Base-by-base conservation (phyloP, 257 asterid species). In the Linderniella brevidens region DNA sequence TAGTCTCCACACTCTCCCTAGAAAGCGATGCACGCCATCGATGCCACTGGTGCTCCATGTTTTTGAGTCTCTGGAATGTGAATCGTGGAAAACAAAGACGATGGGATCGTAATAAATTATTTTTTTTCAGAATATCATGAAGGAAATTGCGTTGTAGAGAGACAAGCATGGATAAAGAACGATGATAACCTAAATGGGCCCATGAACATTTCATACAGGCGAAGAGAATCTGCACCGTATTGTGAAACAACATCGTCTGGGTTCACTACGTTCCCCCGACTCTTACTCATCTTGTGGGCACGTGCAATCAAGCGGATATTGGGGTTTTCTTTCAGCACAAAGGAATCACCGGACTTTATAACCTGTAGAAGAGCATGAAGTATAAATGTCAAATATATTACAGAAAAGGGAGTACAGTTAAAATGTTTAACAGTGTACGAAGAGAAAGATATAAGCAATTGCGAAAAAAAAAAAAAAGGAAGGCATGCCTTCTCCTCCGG, bases 131-230 rank as follows among this genome's bases (percentile, higher is more conserved):
- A 39, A 39, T 25, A 6, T 25, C 32, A 25, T 2, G 32, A 25
- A 25, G 32, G 6, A 25, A 25, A 25, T 25, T 25, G 4, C 32
- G 6, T 25, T 25, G 32, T 6, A 25, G 6, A 2, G 32, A 3
- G 6, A 25, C 32, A 25, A 25, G 32, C 32, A 25, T 25, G 32
- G 32, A 25, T 2, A 25, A 6, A 25, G 32, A 25, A 2, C 6
- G 6, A 25, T 25, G 6, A 3, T 25, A 25, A 88, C 98, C 98
- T 75, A 62, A 88, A 75, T 63, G 98, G 98, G 46, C 98, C 98
- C 95, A 88, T 84, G 64, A 88, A 88, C 98, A 88, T 88, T 76
- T 88, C 98, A 72, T 84, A 88, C 48, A 88, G 74, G 41, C 98
- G 93, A 57, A 88, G 92, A 60, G 98, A 76, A 65, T 88, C 98